Evolutionary conservation across 2,329 filamentous ascomycete genomes (phyloP).

Genomic region (Botrytis sinoallii): DNA sequence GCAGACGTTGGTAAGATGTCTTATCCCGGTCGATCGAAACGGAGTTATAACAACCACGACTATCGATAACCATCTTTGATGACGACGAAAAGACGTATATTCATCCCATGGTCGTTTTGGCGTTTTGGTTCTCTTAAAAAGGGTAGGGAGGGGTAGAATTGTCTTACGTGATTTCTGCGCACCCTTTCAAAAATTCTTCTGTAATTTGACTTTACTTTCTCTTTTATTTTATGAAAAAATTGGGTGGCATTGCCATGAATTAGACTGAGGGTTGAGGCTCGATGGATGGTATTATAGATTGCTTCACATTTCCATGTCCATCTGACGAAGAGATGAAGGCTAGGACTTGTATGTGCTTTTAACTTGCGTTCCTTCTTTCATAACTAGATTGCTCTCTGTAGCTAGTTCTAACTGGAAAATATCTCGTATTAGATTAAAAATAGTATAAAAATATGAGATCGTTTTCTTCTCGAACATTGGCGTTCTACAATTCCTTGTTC

Average conservation of each 20-base stretch:
- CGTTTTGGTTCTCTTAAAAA: conserved; percentile 32
- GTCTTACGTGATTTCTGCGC: conserved; percentile 27
- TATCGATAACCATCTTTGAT: conserved; percentile 21
- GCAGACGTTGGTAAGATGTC: conserved; percentile 53
- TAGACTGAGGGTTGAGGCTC: conserved; percentile 14
- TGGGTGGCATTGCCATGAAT: conserved; percentile 16
- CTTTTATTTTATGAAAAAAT: conserved; percentile 29
- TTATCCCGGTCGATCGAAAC: conserved; percentile 19
- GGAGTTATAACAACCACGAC: conserved; percentile 10
- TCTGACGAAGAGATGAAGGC: conserved; percentile 5
- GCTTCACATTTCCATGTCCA: conserved; percentile 12
- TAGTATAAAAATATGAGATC: conserved; percentile 11
- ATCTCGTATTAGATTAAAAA: conserved; percentile 12
- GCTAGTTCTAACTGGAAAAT: conserved; percentile 8
- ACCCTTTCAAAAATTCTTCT: conserved; percentile 24
- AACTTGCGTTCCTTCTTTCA: not conserved
- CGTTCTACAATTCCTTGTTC: too few relatives aligned
- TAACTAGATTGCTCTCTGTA: conserved; percentile 14
- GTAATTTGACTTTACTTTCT: conserved; percentile 26
- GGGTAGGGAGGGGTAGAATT: conserved; percentile 31
- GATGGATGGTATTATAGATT: conserved; percentile 20
- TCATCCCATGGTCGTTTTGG: conserved; percentile 35
- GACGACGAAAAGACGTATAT: conserved; percentile 26
- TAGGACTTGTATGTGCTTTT: conserved; percentile 16
- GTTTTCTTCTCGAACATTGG: not conserved